A percentile compares a stretch with the other conserved stretches of the same genome.
Conservation (phyloP, 176 grass and related monocot genomes). For the Musa beccarii region DNA sequence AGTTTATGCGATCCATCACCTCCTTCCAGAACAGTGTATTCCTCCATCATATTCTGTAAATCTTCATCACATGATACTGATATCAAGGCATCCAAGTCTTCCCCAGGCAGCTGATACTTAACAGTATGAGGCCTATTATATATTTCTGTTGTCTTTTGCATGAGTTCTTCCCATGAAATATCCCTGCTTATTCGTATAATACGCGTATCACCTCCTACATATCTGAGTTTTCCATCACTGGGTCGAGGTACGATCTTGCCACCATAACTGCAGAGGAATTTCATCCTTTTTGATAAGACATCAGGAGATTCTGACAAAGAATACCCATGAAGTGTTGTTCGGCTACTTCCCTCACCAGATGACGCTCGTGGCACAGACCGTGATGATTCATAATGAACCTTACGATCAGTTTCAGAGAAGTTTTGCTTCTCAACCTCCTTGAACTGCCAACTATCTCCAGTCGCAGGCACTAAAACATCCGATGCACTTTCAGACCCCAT, state of each 20-base stretch:
- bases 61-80: conserved; percentile 80
- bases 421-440: conserved; percentile 38
- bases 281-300: conserved; percentile 40
- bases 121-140: conserved; percentile 67
- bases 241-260: conserved; percentile 90
- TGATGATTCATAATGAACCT: conserved; percentile 43
- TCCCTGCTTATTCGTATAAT: conserved; percentile 69
- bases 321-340: conserved; percentile 34
- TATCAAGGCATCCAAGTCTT: conserved; percentile 84
- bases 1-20: conserved; percentile 76
- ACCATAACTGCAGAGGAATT: conserved; percentile 87
- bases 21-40: conserved; percentile 59
- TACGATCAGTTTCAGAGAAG: conserved; percentile 45
- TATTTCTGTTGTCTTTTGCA: conserved; percentile 56
- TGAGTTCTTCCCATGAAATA: conserved; percentile 79
- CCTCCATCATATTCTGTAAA: conserved; percentile 89
- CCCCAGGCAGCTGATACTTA: conserved; percentile 86
- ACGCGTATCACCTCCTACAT: conserved; percentile 90
- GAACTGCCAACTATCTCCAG: conserved; percentile 25
- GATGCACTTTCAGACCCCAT: conserved; percentile 38
- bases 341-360: conserved; percentile 45
- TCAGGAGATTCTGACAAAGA: conserved; percentile 66
- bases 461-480: conserved; percentile 36
- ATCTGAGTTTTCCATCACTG: conserved; percentile 86
- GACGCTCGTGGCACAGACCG: conserved; percentile 32